phyloP scores from a whole-genome alignment of 2,329 filamentous ascomycete genomes.

The Colletotrichum plurivorum region DNA sequence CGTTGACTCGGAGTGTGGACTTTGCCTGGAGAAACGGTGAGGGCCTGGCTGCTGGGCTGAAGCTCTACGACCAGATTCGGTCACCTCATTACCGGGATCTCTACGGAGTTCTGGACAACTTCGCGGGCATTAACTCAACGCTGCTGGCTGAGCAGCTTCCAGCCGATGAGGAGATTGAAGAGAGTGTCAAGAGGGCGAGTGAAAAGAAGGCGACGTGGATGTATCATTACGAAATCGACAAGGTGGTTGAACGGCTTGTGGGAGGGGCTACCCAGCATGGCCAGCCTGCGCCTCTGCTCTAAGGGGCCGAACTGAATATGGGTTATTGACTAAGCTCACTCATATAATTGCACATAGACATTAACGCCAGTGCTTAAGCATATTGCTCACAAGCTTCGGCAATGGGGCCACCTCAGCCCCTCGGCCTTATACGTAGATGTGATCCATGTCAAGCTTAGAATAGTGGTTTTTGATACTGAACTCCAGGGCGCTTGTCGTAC shows the following conservation, averaged over 20 bases:
- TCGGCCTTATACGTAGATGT: too few species aligned
- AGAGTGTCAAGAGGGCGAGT: constrained; percentile 42
- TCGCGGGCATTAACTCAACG: constrained; percentile 39
- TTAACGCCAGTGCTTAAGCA: too few species aligned
- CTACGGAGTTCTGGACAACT: constrained; percentile 46
- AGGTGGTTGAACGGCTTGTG: constrained; percentile 20
- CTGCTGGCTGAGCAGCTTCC: constrained; percentile 40
- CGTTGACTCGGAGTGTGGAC: constrained; percentile 44
- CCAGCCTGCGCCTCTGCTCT: constrained; percentile 18
- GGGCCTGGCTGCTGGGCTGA: constrained; percentile 42
- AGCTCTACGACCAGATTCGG: constrained; percentile 46
- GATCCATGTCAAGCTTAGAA: too few species aligned
- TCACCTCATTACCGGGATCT: constrained; percentile 48
- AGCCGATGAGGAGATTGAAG: constrained; percentile 45
- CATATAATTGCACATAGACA: constrained; percentile 1
- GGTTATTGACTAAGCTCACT: background rate
- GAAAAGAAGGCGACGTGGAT: constrained; percentile 46
- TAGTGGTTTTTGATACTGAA: too few species aligned
- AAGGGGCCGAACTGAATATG: background rate
- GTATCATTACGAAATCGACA: constrained; percentile 46
- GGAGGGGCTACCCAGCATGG: background rate
- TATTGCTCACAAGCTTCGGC: too few species aligned
- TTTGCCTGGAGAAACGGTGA: constrained; percentile 43
- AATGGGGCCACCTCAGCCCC: too few species aligned
- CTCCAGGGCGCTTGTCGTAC: too few species aligned